phyloP scores from a whole-genome alignment of 2,329 filamentous ascomycete species.

The Diaporthe batatas region DNA sequence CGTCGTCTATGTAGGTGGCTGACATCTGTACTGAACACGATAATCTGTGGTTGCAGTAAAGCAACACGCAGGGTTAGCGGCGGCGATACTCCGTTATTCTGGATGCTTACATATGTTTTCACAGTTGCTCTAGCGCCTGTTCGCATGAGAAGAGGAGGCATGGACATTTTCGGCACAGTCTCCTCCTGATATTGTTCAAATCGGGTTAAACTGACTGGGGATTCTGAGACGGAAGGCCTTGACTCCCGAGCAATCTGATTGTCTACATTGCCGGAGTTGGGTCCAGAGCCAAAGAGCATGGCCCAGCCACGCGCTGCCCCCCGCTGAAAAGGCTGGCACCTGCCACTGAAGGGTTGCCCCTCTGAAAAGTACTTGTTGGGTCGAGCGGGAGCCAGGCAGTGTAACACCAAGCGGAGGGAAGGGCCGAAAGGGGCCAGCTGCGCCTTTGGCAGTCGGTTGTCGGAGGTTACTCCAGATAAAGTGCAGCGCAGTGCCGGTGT shows the following conservation, averaged over 20 bases:
- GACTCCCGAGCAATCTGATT: constrained; percentile 3
- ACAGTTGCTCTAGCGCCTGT: not conserved
- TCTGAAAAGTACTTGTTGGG: constrained; percentile 16
- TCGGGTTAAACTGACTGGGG: not conserved
- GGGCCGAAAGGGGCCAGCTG: constrained; percentile 26
- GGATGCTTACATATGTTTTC: not conserved
- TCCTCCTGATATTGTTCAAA: not conserved
- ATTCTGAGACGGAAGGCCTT: constrained; percentile 18
- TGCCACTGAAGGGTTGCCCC: not conserved
- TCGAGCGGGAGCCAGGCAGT: constrained; percentile 19
- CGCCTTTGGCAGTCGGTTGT: constrained; percentile 21
- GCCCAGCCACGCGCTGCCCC: constrained; percentile 9
- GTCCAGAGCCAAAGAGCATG: not conserved
- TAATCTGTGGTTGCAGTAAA: constrained; percentile 15
- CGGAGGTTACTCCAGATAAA: constrained; percentile 33
- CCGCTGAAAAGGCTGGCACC: constrained; percentile 6
- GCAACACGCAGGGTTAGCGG: constrained; percentile 23
- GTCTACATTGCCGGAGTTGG: constrained; percentile 2
- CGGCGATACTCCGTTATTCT: constrained; percentile 4
- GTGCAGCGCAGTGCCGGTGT: constrained; percentile 32
- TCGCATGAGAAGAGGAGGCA: not conserved
- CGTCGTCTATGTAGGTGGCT: not conserved
- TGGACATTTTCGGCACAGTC: not conserved
- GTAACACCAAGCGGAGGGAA: constrained; percentile 27
- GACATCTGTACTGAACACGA: constrained; percentile 10